phyloP scores from a whole-genome alignment of 495 filamentous ascomycete genomes.

The Aspergillus panamensis region DNA sequence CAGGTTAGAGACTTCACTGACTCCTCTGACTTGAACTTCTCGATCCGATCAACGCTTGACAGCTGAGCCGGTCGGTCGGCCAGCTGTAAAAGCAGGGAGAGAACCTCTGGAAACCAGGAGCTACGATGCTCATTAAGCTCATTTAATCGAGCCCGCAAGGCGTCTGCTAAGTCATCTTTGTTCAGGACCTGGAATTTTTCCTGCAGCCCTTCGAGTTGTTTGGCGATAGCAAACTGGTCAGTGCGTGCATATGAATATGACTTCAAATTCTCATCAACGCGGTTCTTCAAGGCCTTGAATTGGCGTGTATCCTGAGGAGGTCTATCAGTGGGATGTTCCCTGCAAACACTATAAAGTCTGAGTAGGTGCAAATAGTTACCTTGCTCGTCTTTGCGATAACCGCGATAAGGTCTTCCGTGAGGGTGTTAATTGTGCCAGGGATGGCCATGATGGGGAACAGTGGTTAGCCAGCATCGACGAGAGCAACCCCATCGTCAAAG shows the following conservation, averaged over 20 bases:
- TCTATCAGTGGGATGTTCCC: constrained; percentile 45
- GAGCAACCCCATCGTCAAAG: constrained; percentile 11
- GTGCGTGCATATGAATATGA: constrained; percentile 64
- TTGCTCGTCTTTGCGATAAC: constrained; percentile 30
- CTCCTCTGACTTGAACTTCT: constrained; percentile 43
- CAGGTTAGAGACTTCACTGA: constrained; percentile 57
- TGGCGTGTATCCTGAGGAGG: constrained; percentile 32
- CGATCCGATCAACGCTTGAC: constrained; percentile 60
- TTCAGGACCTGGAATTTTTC: constrained; percentile 83
- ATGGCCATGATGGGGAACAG: constrained; percentile 44
- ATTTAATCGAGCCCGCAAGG: constrained; percentile 59
- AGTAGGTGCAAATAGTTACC: constrained; percentile 18
- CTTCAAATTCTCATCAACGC: constrained; percentile 32
- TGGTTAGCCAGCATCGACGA: background rate
- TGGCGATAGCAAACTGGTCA: constrained; percentile 83
- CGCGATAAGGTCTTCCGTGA: constrained; percentile 39
- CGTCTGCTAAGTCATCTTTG: constrained; percentile 76
- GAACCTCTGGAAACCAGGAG: constrained; percentile 70
- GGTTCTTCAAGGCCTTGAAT: constrained; percentile 29
- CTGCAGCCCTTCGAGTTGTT: constrained; percentile 71
- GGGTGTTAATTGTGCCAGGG: constrained; percentile 32
- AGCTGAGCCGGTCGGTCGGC: constrained; percentile 76
- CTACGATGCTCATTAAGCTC: constrained; percentile 50
- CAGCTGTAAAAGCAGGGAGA: constrained; percentile 75
- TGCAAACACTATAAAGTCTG: background rate